Conservation (phyloP, 805 yeast genomes). For the Hermanozyma aechmeae region DNA sequence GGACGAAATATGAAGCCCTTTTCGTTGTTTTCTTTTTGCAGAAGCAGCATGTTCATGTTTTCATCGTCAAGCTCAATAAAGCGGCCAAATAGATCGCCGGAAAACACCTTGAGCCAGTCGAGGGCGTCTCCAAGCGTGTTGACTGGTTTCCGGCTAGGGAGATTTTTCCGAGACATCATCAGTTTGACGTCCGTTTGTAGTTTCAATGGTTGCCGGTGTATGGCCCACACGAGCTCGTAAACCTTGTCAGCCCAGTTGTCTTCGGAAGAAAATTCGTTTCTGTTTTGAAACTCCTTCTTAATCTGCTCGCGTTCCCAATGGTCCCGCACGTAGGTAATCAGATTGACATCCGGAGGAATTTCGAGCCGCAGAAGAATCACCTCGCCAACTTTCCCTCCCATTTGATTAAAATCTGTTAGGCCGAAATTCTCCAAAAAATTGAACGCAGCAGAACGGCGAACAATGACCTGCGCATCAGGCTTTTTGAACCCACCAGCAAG, state of each 20-base stretch:
- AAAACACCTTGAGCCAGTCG: conserved; percentile 77
- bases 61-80: conserved; percentile 71
- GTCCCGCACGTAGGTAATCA: conserved; percentile 38
- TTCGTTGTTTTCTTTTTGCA: conserved; percentile 13
- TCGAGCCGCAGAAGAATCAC: conserved; percentile 40
- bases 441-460: conserved; percentile 39
- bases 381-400: conserved; percentile 87
- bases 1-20: conserved; percentile 37
- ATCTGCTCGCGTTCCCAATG: conserved; percentile 25
- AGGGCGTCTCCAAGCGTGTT: conserved; percentile 43
- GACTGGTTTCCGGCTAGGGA: conserved; percentile 47
- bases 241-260: conserved; percentile 45
- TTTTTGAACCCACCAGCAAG: conserved; percentile 78
- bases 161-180: conserved; percentile 84
- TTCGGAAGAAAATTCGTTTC: conserved; percentile 20
- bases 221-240: conserved; percentile 58
- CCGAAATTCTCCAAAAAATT: conserved; percentile 53
- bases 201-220: conserved; percentile 42
- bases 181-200: conserved; percentile 61
- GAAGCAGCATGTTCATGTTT: conserved; percentile 19
- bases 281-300: conserved; percentile 14
- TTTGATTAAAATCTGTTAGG: conserved; percentile 72
- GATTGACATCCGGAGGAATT: conserved; percentile 40
- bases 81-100: conserved; percentile 68
- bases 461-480: conserved; percentile 79